phyloP scores from a whole-genome alignment of 257 asterid genomes.

The Prunella vulgaris region DNA sequence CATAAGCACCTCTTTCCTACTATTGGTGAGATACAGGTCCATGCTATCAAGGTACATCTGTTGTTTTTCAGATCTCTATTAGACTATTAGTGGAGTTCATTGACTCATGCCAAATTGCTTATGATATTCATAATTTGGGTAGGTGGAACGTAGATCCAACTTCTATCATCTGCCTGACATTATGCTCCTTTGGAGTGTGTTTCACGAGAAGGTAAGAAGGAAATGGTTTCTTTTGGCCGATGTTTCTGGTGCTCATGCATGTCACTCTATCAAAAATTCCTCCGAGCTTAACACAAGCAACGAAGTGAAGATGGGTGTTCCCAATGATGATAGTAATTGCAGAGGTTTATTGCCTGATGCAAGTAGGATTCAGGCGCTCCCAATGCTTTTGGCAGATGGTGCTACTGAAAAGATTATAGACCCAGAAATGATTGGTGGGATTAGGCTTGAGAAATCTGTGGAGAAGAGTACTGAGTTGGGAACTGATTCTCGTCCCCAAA shows the following conservation, averaged over 20 bases:
- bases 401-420: constrained; percentile 21
- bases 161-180: constrained; percentile 58
- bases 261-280: constrained; percentile 1
- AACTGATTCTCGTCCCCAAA: constrained; percentile 23
- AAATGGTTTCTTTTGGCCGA: constrained; percentile 49
- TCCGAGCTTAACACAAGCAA: constrained; percentile 14
- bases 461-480: constrained; percentile 4
- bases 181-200: constrained; percentile 50
- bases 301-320: constrained; percentile 19
- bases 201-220: constrained; percentile 31
- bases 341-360: constrained; percentile 19
- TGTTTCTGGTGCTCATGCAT: constrained; percentile 23
- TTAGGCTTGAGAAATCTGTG: constrained; percentile 24
- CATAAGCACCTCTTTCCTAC: constrained; percentile 51
- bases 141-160: constrained; percentile 47
- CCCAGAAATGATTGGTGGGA: constrained; percentile 19
- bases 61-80: not conserved
- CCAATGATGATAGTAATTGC: constrained; percentile 10
- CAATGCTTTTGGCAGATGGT: constrained; percentile 17
- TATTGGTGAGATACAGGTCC: constrained; percentile 41
- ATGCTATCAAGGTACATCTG: constrained; percentile 49
- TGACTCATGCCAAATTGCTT: not conserved
- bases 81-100: not conserved
- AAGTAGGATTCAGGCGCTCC: constrained; percentile 18
- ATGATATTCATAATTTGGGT: constrained; percentile 13